A percentile compares a stretch with the other conserved stretches of the same genome.
phyloP scores from a whole-genome alignment of 1,284 basidiomycete species.

The Moesziomyces sp. region DNA sequence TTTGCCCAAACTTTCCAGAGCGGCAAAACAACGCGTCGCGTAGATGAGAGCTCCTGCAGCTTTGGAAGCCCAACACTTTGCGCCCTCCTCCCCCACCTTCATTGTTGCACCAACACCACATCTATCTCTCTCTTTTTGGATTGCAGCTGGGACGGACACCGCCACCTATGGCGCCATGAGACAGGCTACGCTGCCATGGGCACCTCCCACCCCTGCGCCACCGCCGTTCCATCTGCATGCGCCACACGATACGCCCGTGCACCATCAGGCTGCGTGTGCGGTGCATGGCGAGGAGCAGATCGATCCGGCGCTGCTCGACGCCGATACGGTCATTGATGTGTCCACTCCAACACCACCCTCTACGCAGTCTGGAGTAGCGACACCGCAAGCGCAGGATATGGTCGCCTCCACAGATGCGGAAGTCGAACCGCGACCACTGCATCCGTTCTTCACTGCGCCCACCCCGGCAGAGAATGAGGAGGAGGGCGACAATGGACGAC shows the following conservation, averaged over 20 bases:
- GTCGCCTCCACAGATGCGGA: constrained; percentile 1
- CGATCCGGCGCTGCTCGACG: constrained; percentile 10
- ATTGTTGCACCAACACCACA: too few relatives aligned
- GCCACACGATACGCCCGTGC: too few relatives aligned
- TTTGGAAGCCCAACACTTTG: background rate
- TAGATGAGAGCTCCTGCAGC: background rate
- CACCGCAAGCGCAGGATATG: background rate
- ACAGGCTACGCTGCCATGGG: constrained; percentile 41
- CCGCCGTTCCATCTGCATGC: too few relatives aligned
- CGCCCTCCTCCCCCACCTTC: background rate
- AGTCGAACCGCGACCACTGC: constrained; percentile 7
- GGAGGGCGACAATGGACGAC: background rate
- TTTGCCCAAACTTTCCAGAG: too few relatives aligned
- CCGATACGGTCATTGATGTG: constrained; percentile 8
- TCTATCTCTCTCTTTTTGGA: too few relatives aligned
- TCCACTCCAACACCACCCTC: constrained; percentile 7
- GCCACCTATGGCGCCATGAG: constrained; percentile 31
- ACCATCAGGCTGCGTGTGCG: too few relatives aligned
- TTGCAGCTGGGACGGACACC: background rate
- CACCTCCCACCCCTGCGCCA: constrained; percentile 1
- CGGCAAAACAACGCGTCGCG: background rate
- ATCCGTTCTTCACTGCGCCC: constrained; percentile 27
- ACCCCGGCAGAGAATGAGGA: constrained; percentile 5
- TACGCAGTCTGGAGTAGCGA: background rate
- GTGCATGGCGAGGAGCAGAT: background rate